Evolutionary conservation across 305 asterid species (phyloP).

Genomic region (Fraxinus nigra): DNA sequence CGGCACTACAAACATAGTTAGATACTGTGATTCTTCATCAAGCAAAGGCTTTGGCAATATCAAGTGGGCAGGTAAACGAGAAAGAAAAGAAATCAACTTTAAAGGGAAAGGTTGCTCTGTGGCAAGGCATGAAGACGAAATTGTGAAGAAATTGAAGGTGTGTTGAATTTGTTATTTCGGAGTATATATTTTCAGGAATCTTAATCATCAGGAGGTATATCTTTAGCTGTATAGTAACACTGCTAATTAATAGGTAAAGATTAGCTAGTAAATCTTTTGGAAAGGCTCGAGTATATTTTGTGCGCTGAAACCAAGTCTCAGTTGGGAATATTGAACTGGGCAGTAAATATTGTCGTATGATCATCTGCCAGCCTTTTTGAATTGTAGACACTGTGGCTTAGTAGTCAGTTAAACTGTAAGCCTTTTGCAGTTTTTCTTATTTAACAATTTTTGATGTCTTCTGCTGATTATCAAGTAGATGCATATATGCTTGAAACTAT

Average conservation of each 20-base stretch:
- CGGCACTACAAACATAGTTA: constrained; percentile 24
- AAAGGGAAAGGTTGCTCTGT: constrained; percentile 6
- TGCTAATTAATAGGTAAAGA: not conserved
- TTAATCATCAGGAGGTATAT: not conserved
- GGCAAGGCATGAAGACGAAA: constrained; percentile 10
- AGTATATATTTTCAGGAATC: not conserved
- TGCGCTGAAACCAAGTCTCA: not conserved
- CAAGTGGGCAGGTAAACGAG: not conserved
- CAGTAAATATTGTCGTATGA: not conserved
- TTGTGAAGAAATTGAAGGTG: constrained; percentile 27
- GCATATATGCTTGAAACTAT: not conserved
- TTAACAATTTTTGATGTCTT: not conserved
- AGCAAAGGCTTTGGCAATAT: not conserved
- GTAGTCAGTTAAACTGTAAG: not conserved
- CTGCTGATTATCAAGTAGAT: not conserved
- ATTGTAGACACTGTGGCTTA: not conserved
- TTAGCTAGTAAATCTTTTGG: not conserved
- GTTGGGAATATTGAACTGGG: not conserved
- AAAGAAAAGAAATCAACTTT: constrained; percentile 1
- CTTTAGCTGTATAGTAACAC: not conserved
- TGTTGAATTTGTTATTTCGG: not conserved
- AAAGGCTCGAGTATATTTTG: not conserved
- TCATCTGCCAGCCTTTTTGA: not conserved
- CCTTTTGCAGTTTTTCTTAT: not conserved
- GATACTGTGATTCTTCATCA: constrained; percentile 8